Conservation (phyloP, 2,329 filamentous ascomycete species). For the Mycosphaerelloides madeirae region DNA sequence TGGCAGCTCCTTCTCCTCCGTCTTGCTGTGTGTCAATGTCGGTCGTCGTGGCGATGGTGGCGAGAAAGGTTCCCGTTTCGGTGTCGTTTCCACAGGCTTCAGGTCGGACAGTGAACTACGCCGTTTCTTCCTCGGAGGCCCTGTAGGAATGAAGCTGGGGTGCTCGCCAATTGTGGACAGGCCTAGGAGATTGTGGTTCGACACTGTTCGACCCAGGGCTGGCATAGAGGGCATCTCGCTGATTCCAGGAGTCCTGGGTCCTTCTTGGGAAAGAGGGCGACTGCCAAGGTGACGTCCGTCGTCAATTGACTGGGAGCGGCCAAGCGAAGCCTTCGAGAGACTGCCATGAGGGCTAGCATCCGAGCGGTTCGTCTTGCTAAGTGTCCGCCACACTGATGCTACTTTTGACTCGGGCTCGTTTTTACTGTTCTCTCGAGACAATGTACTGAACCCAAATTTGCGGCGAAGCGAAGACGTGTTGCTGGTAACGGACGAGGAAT, state of each 20-base stretch:
- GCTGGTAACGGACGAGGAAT: slow-evolving; percentile 72
- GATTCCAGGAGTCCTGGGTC: slow-evolving; percentile 30
- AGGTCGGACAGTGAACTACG: slow-evolving; percentile 90
- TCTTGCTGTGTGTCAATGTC: slow-evolving; percentile 15
- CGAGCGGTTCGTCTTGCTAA: slow-evolving; percentile 71
- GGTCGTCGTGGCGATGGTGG: slow-evolving; percentile 22
- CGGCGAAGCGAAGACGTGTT: slow-evolving; percentile 81
- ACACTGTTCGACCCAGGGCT: slow-evolving; percentile 16
- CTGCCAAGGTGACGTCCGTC: slow-evolving; percentile 50
- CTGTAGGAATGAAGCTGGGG: slow-evolving; percentile 41
- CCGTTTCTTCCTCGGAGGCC: slow-evolving; percentile 66
- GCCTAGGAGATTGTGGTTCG: slow-evolving; percentile 23
- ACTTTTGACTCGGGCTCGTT: slow-evolving; percentile 63
- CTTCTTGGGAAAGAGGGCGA: slow-evolving; percentile 54
- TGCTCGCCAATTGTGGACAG: slow-evolving; percentile 50
- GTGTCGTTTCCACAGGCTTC: slow-evolving; percentile 56
- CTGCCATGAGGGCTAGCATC: slow-evolving; percentile 58
- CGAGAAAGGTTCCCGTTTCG: slow-evolving; percentile 21
- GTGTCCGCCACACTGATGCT: slow-evolving; percentile 75
- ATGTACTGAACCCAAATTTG: slow-evolving; percentile 70
- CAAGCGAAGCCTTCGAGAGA: slow-evolving; percentile 62
- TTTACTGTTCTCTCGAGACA: slow-evolving; percentile 76
- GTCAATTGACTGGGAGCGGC: slow-evolving; percentile 75
- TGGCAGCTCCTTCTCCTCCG: slow-evolving; percentile 29
- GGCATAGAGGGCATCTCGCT: slow-evolving; percentile 8